Base-by-base conservation (phyloP, 768 basidiomycete species). In the Amanita phalloides region DNA sequence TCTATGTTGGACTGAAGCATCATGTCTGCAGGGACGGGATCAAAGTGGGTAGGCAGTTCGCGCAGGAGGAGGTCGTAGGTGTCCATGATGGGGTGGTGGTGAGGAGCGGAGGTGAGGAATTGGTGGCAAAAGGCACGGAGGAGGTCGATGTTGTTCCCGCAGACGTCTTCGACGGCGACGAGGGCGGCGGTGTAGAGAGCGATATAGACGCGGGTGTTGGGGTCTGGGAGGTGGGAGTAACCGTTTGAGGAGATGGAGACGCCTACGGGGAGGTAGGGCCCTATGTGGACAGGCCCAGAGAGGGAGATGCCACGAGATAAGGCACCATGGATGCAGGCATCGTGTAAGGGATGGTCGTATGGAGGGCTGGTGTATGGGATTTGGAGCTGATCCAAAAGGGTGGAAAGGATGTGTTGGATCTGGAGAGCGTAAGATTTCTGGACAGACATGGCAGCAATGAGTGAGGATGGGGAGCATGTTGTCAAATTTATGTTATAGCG, bases 151-250 rank as follows among this genome's bases (percentile, higher is more conserved):
- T 68, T 64, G 11, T 56, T 53, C 1, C 58, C 55, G n/a, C 64
- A 57, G 1, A 54, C 51, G 53, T 76, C 73, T 54, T 77, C 76
- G 26, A 68, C 51, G 42, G 58, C 68, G 45, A 66, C 64, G n/a
- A 61, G 48, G 47, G 64, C 68, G 0, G 70, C 63, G 1, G 73
- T 74, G 56, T 65, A 74, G 6, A 74, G 60, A 2, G 69, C 65
- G 39, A 74, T 68, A 54, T 65, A 61, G 6, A 70, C 60, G 46
- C 60, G 60, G 1, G 61, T 64, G 33, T 65, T 50, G 49, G 57
- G 45, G 56, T 64, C 51, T 5, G 49, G 39, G 7, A 72, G 58
- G 53, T 71, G 71, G 0, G 46, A 51, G 25, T 66, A 67, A 1
- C 62, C 59, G 0, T 54, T 61, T 11, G 51, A 48, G 20, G 62